Conservation (phyloP, 805 yeast species). For the Saturnispora ahearnii region DNA sequence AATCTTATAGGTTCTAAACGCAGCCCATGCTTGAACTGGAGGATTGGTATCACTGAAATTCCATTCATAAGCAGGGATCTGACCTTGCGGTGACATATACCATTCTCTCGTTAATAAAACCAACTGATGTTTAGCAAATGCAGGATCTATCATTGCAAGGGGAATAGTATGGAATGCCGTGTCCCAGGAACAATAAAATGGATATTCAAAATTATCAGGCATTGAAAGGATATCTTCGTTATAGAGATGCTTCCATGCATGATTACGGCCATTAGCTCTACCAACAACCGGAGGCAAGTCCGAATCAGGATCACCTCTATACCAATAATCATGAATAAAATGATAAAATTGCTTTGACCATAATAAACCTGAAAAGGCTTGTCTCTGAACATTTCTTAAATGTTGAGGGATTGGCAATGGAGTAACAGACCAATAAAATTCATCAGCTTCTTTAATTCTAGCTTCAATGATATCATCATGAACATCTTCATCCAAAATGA, state of each 20-base stretch:
- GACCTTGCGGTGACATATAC: slow-evolving; percentile 99
- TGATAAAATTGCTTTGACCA: slow-evolving; percentile 93
- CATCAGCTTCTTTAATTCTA: slow-evolving; percentile 84
- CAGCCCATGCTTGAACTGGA: slow-evolving; percentile 96
- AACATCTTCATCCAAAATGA: slow-evolving; percentile 56
- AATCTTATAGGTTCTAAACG: slow-evolving; percentile 76
- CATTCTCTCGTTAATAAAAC: slow-evolving; percentile 84
- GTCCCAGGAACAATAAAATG: slow-evolving; percentile 96
- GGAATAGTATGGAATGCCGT: slow-evolving; percentile 93
- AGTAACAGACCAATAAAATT: slow-evolving; percentile 80
- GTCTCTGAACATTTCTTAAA: slow-evolving; percentile 76
- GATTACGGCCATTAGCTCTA: slow-evolving; percentile 79
- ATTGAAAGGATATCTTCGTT: slow-evolving; percentile 79
- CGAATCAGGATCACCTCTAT: slow-evolving; percentile 70
- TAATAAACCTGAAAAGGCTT: slow-evolving; percentile 86
- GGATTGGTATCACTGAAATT: slow-evolving; percentile 93
- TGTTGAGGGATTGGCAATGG: slow-evolving; percentile 80
- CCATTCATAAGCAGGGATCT: slow-evolving; percentile 95
- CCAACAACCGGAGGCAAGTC: slow-evolving; percentile 71
- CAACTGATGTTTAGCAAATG: slow-evolving; percentile 80
- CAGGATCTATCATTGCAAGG: slow-evolving; percentile 87
- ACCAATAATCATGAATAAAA: slow-evolving; percentile 81
- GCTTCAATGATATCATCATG: slow-evolving; percentile 61
- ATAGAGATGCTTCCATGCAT: slow-evolving; percentile 82
- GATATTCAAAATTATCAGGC: slow-evolving; percentile 96